Base-by-base conservation (phyloP, 768 basidiomycete genomes). In the Tricholomella constricta region DNA sequence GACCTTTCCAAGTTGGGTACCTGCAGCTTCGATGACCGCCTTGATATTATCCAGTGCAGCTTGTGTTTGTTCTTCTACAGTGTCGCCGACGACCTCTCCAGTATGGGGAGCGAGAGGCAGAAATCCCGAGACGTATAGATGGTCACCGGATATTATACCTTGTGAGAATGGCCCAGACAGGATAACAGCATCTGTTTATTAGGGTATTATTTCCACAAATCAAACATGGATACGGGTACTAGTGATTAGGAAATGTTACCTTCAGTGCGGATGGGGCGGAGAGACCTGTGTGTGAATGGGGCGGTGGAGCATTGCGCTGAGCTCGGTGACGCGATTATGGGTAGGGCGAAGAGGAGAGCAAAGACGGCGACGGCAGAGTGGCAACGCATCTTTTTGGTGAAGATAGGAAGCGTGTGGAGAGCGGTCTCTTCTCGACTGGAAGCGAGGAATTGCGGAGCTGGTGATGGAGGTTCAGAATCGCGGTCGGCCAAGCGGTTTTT, bases 51-150 rank as follows among this genome's bases (percentile, higher is more conserved):
- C 26, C 17, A 55, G 48, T 4, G 47, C 43, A 7, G 54, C 36
- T 14, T 45, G 37, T 1, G 54, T 55, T 31, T 55, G 54, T 2
- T 17, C 37, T 7, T 32, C 44, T 19, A 55, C 17, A 10, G 17
- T 44, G 19, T 55, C 54, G 19, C 49, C 44, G 19, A 41, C 35
- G n/a, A 55, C 25, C 14, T 12, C 36, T 11, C 54, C 48, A 9
- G 54, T 45, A 25, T 55, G 29, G 3, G 54, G 48, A 22, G 42
- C 49, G 8, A 55, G 41, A 3, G 54, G 54, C 7, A 55, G 54
- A 22, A 45, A 41, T 23, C 54, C 54, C 10, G 54, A 55, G 25
- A 55, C 43, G 36, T 51, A 55, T 6, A 55, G n/a, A 26, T 55
- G 54, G 17, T 51, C 44, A 4, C 54, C 54, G 2, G 54, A 50